Conservation (phyloP, 495 filamentous ascomycete species). For the Durotheca rogersii region DNA sequence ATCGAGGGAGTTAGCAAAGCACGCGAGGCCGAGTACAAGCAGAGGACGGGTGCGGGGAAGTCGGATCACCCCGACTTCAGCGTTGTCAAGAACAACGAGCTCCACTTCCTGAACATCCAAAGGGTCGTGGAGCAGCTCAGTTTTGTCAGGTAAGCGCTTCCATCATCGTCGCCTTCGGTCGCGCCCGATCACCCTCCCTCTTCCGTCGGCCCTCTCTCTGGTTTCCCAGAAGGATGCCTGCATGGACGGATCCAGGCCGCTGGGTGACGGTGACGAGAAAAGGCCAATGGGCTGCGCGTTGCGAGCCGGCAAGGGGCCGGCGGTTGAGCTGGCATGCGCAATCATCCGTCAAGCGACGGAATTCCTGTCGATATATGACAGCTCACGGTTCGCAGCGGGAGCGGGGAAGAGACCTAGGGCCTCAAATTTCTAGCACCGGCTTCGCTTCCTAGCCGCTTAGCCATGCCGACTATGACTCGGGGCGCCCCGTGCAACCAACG, state of each 20-base stretch:
- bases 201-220: constrained; percentile 3
- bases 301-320: constrained; percentile 15
- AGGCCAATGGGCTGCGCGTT: constrained; percentile 16
- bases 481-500: constrained; percentile 16
- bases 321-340: constrained; percentile 28
- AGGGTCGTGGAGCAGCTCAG: constrained; percentile 47
- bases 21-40: constrained; percentile 34
- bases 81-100: constrained; percentile 21
- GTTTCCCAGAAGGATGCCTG: constrained; percentile 12
- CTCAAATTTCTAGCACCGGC: not conserved
- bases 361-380: constrained; percentile 17
- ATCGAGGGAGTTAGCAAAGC: constrained; percentile 14
- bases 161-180: not conserved
- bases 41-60: constrained; percentile 35
- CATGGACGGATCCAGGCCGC: constrained; percentile 19
- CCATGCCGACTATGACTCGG: constrained; percentile 4
- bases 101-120: constrained; percentile 43
- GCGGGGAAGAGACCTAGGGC: constrained; percentile 7
- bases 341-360: constrained; percentile 26
- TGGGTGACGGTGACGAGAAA: constrained; percentile 10
- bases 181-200: not conserved
- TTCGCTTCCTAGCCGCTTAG: not conserved
- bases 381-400: constrained; percentile 9
- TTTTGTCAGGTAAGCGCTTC: constrained; percentile 48
- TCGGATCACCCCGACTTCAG: constrained; percentile 48